phyloP scores from a whole-genome alignment of 2,329 filamentous ascomycete species.

The Gnomoniopsis sp. region DNA sequence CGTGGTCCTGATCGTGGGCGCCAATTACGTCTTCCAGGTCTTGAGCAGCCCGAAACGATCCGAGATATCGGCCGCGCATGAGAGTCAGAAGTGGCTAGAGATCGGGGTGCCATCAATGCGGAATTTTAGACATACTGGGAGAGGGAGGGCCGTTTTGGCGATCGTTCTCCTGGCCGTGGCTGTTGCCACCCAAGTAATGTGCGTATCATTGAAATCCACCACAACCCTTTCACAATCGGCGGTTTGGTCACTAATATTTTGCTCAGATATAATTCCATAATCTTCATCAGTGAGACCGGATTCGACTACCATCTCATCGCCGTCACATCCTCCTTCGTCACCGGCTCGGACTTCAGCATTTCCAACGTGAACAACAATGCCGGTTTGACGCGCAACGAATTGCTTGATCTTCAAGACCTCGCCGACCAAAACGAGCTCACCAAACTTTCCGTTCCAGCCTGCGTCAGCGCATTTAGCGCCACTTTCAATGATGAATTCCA shows the following conservation, averaged over 20 bases:
- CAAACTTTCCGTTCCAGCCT: constrained; percentile 30
- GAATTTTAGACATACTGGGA: constrained; percentile 43
- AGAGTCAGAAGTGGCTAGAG: constrained; percentile 45
- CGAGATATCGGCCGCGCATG: constrained; percentile 46
- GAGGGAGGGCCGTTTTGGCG: constrained; percentile 36
- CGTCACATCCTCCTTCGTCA: constrained; percentile 33
- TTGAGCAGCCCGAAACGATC: constrained; percentile 49
- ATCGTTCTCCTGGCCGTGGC: constrained; percentile 38
- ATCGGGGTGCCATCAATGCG: constrained; percentile 51
- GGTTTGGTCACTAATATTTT: neutral
- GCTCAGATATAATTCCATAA: constrained; percentile 48
- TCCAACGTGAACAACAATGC: constrained; percentile 31
- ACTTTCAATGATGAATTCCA: constrained; percentile 30
- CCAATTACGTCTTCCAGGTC: constrained; percentile 53
- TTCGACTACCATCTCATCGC: constrained; percentile 31
- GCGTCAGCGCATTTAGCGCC: constrained; percentile 30
- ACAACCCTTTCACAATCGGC: neutral
- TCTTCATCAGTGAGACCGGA: constrained; percentile 38
- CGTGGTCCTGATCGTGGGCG: constrained; percentile 42
- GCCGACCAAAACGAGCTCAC: constrained; percentile 27
- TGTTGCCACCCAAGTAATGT: constrained; percentile 48
- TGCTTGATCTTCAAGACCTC: constrained; percentile 33
- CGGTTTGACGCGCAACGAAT: constrained; percentile 30
- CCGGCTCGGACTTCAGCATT: constrained; percentile 35
- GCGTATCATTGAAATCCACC: no score